phyloP scores from a whole-genome alignment of 495 filamentous ascomycete species.

The Letharia lupina region DNA sequence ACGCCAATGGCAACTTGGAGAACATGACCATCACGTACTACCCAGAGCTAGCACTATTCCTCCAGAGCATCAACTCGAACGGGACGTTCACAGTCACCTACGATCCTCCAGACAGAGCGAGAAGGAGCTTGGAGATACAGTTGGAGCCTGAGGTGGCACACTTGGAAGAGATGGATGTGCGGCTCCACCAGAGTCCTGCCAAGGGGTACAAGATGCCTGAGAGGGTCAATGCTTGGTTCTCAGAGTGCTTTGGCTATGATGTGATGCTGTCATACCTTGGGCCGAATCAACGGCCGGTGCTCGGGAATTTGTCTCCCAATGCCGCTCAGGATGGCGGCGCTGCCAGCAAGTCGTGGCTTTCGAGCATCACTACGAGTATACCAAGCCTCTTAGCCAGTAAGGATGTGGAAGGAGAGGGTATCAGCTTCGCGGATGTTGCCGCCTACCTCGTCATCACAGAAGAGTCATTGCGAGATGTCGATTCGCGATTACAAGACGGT shows the following conservation, averaged over 20 bases:
- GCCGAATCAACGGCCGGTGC: slow-evolving; percentile 49
- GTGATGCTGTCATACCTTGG: slow-evolving; percentile 65
- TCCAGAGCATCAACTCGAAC: slow-evolving; percentile 44
- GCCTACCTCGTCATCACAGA: slow-evolving; percentile 66
- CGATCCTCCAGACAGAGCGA: slow-evolving; percentile 25
- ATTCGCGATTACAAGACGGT: slow-evolving; percentile 46
- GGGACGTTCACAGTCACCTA: slow-evolving; percentile 42
- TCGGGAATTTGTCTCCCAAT: slow-evolving; percentile 47
- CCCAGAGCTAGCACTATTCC: slow-evolving; percentile 60
- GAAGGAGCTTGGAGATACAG: slow-evolving; percentile 46
- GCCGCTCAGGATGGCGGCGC: slow-evolving; percentile 9
- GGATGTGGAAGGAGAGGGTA: slow-evolving; percentile 31
- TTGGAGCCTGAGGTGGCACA: slow-evolving; percentile 45
- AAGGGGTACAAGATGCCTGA: slow-evolving; percentile 59
- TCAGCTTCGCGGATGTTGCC: slow-evolving; percentile 77
- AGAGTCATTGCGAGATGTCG: slow-evolving; percentile 60
- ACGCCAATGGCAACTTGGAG: slow-evolving; percentile 31
- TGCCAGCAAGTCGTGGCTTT: slow-evolving; percentile 36
- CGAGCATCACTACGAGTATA: slow-evolving; percentile 35
- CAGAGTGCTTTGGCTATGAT: slow-evolving; percentile 55
- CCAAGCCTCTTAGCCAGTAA: slow-evolving; percentile 17
- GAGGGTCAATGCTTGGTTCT: slow-evolving; percentile 66
- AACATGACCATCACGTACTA: slow-evolving; percentile 62
- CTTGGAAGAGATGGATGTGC: slow-evolving; percentile 45
- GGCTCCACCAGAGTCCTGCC: slow-evolving; percentile 56